A percentile compares a stretch with the other conserved stretches of the same genome.
Evolutionary conservation across 2,329 filamentous ascomycete genomes (phyloP).

Genomic region (Beauveria medogensis): DNA sequence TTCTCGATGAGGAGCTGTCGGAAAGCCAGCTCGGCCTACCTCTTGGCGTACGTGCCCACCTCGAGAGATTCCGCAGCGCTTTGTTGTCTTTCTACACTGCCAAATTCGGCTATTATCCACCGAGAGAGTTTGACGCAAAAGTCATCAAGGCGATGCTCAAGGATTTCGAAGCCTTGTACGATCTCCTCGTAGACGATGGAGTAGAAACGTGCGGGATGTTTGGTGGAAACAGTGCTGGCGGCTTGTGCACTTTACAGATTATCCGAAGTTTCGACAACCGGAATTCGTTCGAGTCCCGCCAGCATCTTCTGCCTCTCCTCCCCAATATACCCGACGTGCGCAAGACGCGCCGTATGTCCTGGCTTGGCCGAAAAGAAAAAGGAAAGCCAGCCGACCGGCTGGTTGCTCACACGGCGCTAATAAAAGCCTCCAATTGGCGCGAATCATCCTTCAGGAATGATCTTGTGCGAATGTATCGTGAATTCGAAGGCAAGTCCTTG

Average conservation of each 20-base stretch:
- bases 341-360: constrained; percentile 27
- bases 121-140: constrained; percentile 49
- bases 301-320: constrained; percentile 58
- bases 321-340: constrained; percentile 29
- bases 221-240: constrained; percentile 51
- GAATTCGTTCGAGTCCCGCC: constrained; percentile 51
- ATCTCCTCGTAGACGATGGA: constrained; percentile 58
- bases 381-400: constrained; percentile 40
- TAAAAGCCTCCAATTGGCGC: constrained; percentile 41
- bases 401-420: constrained; percentile 43
- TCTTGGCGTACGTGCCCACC: constrained; percentile 52
- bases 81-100: constrained; percentile 58
- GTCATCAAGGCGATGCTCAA: constrained; percentile 53
- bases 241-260: constrained; percentile 62
- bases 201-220: constrained; percentile 42
- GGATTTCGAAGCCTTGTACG: constrained; percentile 65
- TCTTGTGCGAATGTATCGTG: constrained; percentile 60
- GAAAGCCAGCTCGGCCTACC: constrained; percentile 58
- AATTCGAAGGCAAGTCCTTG: constrained; percentile 57
- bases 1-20: constrained; percentile 64
- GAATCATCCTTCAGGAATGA: constrained; percentile 35
- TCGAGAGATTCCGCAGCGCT: constrained; percentile 65
- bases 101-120: constrained; percentile 66
- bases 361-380: constrained; percentile 34
- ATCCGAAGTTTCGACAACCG: constrained; percentile 57